Percentiles rank a stretch among this genome's conserved stretches.
phyloP scores from a whole-genome alignment of 331 rosid genomes.

The Rosa hybrid region DNA sequence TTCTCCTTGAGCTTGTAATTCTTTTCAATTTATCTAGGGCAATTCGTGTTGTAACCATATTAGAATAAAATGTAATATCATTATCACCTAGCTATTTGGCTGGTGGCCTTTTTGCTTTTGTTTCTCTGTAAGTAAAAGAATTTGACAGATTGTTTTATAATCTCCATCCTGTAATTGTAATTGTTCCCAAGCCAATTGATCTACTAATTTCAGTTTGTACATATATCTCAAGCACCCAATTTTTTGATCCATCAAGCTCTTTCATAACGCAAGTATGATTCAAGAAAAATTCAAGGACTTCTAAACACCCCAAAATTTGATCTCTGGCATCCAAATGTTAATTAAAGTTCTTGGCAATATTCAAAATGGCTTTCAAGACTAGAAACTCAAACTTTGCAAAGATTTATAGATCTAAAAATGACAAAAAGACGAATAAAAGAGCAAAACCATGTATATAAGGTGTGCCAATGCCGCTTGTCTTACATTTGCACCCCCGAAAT shows the following conservation, averaged over 20 bases:
- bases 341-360: background rate
- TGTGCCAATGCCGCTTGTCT: background rate
- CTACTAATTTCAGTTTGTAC: background rate
- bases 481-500: background rate
- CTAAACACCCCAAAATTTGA: no score
- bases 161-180: background rate
- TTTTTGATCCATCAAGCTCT: background rate
- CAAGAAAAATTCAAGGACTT: no score
- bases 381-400: background rate
- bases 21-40: slow-evolving; percentile 16
- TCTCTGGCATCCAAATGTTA: background rate
- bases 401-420: background rate
- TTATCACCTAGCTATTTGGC: slow-evolving; percentile 31
- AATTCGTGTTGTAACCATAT: slow-evolving; percentile 37
- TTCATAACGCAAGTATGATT: background rate
- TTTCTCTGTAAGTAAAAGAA: background rate
- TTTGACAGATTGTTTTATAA: background rate
- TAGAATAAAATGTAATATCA: slow-evolving; percentile 27
- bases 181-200: background rate
- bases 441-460: background rate
- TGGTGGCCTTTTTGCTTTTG: slow-evolving; percentile 31
- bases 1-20: slow-evolving; percentile 21
- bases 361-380: background rate
- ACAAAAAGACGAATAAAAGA: background rate
- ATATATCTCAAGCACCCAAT: background rate